phyloP scores from a whole-genome alignment of 352 stramenopile genomes.

The Phytophthora boehmeriae region DNA sequence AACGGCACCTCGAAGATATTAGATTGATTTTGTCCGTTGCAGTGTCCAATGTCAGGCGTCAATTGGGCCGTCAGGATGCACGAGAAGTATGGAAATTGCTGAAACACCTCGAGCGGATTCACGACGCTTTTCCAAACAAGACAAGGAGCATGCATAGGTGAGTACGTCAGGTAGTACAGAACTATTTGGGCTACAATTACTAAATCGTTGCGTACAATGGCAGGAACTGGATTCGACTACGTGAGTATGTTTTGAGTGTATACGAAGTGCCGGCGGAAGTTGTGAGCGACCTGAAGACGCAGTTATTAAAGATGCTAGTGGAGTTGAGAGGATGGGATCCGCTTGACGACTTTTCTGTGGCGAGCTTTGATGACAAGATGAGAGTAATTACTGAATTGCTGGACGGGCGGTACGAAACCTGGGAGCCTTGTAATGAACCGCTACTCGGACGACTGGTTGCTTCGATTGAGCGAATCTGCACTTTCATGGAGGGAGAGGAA shows the following conservation, averaged over 20 bases:
- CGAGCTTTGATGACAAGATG: conserved; percentile 11
- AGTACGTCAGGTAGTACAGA: neutral
- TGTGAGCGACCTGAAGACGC: conserved; percentile 1
- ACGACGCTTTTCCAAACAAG: conserved; percentile 7
- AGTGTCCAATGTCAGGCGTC: conserved; percentile 2
- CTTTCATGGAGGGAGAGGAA: conserved; percentile 6
- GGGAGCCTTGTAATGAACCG: conserved; percentile 10
- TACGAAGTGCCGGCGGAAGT: conserved; percentile 4
- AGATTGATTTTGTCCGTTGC: conserved; percentile 12
- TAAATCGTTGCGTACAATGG: neutral
- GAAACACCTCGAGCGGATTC: neutral
- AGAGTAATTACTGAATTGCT: conserved; percentile 9
- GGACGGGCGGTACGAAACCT: conserved; percentile 7
- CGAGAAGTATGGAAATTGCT: conserved; percentile 7
- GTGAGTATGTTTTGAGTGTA: conserved; percentile 9
- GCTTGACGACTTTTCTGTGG: neutral
- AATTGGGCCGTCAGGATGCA: neutral
- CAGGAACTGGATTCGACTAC: conserved; percentile 2
- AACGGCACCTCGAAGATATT: conserved; percentile 16
- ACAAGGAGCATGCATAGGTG: conserved; percentile 12
- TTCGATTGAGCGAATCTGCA: conserved; percentile 7
- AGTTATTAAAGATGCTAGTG: neutral
- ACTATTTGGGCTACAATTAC: too few species aligned
- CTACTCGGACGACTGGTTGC: conserved; percentile 13
- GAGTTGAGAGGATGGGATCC: conserved; percentile 4